Conservation (phyloP, 495 filamentous ascomycete genomes). For the Cercophora newfieldiana region DNA sequence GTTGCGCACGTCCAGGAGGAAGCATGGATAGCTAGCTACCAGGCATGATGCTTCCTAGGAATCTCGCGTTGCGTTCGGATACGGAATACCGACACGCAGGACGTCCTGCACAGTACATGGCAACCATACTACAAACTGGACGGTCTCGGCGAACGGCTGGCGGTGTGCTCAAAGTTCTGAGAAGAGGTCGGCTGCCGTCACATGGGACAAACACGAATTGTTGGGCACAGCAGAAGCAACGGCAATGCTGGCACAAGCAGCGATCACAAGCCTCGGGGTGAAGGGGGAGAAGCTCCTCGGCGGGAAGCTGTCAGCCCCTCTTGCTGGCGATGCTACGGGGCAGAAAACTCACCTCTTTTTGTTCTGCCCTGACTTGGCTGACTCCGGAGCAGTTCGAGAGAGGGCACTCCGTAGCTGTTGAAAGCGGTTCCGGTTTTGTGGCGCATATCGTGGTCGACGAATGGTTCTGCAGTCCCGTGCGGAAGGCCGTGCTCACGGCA, state of each 20-base stretch:
- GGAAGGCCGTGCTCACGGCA: conserved; percentile 17
- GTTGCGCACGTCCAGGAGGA: neutral
- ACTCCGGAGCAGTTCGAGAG: neutral
- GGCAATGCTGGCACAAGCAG: too few species aligned
- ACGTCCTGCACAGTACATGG: neutral
- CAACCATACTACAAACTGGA: neutral
- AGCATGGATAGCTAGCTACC: neutral
- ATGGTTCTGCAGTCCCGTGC: neutral
- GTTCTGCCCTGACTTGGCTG: neutral
- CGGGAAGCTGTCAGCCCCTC: neutral
- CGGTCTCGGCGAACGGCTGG: neutral
- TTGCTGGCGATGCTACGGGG: neutral
- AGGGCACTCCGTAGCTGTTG: neutral
- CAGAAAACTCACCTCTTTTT: too few species aligned
- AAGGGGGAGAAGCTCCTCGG: neutral
- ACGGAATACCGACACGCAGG: neutral
- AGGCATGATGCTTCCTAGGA: neutral
- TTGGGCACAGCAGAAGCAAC: too few species aligned
- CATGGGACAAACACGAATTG: neutral
- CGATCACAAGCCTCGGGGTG: neutral
- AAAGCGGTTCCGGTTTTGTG: neutral
- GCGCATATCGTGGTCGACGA: neutral
- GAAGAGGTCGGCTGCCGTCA: neutral
- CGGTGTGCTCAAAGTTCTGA: neutral
- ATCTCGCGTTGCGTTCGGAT: neutral